A percentile compares a stretch with the other conserved stretches of the same genome.
These are phyloP conservation scores for Colletotrichum ledebouriae DNA, from an alignment of 2,329 filamentous ascomycete species.

Conservation along the genomic window DNA sequence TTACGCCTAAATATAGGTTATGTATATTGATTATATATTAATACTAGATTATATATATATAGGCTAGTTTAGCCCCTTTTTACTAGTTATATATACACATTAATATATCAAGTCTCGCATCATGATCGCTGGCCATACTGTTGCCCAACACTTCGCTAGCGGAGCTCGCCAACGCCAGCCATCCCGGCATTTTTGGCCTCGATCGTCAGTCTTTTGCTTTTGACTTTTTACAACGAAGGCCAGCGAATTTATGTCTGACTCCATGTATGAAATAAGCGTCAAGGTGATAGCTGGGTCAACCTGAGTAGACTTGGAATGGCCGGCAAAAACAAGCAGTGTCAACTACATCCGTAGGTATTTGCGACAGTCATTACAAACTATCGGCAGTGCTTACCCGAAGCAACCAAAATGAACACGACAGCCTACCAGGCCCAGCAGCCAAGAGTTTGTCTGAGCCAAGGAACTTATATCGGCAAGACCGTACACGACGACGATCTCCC, in stretches of 20 bases:
- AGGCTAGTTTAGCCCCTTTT: no score
- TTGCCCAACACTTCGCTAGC: no score
- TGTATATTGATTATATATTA: no score
- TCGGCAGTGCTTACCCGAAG: no score
- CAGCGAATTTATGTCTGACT: no score
- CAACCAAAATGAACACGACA: neutral
- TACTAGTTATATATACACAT: no score
- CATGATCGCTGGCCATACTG: no score
- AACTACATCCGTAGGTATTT: neutral
- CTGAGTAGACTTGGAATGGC: neutral
- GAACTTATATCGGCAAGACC: constrained; percentile 56
- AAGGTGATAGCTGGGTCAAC: neutral
- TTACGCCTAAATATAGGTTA: no score
- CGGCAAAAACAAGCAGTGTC: neutral
- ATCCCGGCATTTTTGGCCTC: neutral
- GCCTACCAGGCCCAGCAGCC: constrained; percentile 9
- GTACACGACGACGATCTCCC: constrained; percentile 52
- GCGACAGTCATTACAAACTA: no score
- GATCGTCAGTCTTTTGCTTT: neutral
- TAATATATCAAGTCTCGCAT: no score
- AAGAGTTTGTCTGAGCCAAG: constrained; percentile 51
- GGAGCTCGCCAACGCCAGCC: constrained; percentile 34
- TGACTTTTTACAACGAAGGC: neutral
- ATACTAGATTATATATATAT: no score
- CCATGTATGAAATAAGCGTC: neutral